Conservation (phyloP, 768 basidiomycete genomes). For the Mycena filopes region DNA sequence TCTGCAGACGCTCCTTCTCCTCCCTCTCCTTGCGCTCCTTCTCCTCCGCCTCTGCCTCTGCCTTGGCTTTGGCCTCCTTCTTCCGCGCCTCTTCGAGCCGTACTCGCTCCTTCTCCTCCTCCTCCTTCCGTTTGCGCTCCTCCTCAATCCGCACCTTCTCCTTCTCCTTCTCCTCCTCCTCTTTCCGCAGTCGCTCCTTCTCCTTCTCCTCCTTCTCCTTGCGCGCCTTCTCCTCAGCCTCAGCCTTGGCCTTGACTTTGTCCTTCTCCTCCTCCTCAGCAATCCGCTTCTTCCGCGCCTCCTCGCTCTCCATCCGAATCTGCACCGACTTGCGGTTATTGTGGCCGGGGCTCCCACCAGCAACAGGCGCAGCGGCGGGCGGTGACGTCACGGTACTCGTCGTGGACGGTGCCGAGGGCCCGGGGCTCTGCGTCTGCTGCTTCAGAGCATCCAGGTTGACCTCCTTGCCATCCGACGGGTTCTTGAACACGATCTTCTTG, state of each 20-base stretch:
- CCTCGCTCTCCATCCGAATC: slow-evolving; percentile 74
- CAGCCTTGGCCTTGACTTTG: slow-evolving; percentile 45
- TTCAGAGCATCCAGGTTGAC: slow-evolving; percentile 67
- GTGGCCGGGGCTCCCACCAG: slow-evolving; percentile 51
- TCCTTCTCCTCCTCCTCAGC: slow-evolving; percentile 55
- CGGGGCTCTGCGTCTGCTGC: slow-evolving; percentile 51
- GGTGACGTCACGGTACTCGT: slow-evolving; percentile 38
- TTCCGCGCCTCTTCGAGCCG: slow-evolving; percentile 39
- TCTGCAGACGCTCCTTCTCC: slow-evolving; percentile 41
- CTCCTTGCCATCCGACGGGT: slow-evolving; percentile 71
- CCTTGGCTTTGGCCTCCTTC: slow-evolving; percentile 56
- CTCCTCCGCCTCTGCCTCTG: slow-evolving; percentile 55
- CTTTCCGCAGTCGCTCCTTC: slow-evolving; percentile 48
- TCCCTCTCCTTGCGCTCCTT: slow-evolving; percentile 49
- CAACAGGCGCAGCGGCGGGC: slow-evolving; percentile 41
- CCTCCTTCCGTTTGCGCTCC: slow-evolving; percentile 38
- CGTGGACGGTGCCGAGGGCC: slow-evolving; percentile 52
- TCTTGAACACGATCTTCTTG: slow-evolving; percentile 68
- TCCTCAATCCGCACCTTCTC: slow-evolving; percentile 45
- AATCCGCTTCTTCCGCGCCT: slow-evolving; percentile 59
- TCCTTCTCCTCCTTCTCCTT: slow-evolving; percentile 53
- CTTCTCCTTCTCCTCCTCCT: slow-evolving; percentile 47
- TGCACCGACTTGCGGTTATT: slow-evolving; percentile 49
- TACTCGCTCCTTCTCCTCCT: slow-evolving; percentile 43
- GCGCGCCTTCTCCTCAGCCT: slow-evolving; percentile 53